These are phyloP conservation scores for Populus deltoides DNA, from an alignment of 345 rosid genomes.

Conservation along the genomic window DNA sequence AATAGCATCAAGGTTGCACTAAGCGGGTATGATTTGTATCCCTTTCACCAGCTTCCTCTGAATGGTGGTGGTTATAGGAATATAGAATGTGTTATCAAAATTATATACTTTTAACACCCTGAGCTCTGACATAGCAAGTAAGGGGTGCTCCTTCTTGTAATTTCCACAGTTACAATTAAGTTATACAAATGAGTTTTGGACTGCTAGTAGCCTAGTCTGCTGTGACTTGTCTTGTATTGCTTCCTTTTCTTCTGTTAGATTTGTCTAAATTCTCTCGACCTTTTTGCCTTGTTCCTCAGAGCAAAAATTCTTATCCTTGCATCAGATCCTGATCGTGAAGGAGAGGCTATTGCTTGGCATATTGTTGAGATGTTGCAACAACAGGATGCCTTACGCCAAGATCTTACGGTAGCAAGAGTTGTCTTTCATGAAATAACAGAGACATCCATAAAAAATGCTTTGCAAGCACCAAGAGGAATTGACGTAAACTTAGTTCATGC, in stretches of 20 bases:
- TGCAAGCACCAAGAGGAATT: conserved; percentile 78
- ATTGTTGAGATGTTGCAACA: conserved; percentile 94
- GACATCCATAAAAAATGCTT: conserved; percentile 71
- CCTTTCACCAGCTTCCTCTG: not conserved
- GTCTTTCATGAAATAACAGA: conserved; percentile 97
- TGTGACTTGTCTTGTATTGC: not conserved
- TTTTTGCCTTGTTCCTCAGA: conserved; percentile 57
- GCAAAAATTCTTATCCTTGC: conserved; percentile 95
- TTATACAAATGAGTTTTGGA: not conserved
- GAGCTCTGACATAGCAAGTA: not conserved
- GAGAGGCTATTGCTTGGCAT: conserved; percentile 99
- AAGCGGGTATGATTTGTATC: conserved; percentile 49
- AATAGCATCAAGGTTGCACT: conserved; percentile 90
- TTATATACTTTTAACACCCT: not conserved
- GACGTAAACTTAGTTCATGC: conserved; percentile 85
- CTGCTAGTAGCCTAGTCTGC: not conserved
- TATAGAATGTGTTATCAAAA: not conserved
- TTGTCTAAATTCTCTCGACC: conserved; percentile 33
- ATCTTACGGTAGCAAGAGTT: conserved; percentile 75
- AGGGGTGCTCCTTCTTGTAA: not conserved
- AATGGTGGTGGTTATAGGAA: not conserved
- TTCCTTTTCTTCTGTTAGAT: conserved; percentile 11
- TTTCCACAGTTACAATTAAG: not conserved
- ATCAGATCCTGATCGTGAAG: conserved; percentile 99
- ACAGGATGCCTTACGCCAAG: conserved; percentile 80